Base-by-base conservation (phyloP, 148 eudicot genomes). In the Talinum fruticosum region DNA sequence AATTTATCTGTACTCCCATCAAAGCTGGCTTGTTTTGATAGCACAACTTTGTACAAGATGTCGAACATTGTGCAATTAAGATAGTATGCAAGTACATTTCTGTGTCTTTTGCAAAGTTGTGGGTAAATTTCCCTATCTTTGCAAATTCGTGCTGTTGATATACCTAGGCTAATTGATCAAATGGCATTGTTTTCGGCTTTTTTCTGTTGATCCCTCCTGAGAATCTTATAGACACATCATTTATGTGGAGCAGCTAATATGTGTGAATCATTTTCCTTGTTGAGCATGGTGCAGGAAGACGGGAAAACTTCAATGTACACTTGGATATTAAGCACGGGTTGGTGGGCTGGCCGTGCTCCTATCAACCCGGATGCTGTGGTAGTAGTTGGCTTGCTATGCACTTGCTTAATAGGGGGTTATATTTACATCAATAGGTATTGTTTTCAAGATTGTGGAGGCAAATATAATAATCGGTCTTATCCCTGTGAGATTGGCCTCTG, bases 281-380 rank as follows among this genome's bases (percentile, higher is more conserved):
- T 18, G 23, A 36, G 57, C 59, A 12, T 69, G 69, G 33, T 77
- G 71, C 87, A 93, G 98, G 96, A 94, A 85, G 88, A 94, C 75
- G 98, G 98, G 65, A 89, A 90, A 64, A 86, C 98, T 30, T 69
- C 96, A 21, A 86, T 81, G 82, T 94, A 89, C 81, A 90, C 82
- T 23, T 94, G 98, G 98, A 82, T 94, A 80, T 54, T 94, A 75
- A 94, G 97, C 84, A 94, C 98, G 1, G 98, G 98, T 73, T 94
- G 98, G 98, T 94, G 98, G 98, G 76, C 57, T 59, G 64, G 79
- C 45, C 92, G 87, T 30, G 98, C 98, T 24, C 91, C 97, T 59
- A 76, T 92, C 69, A 88, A 87, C 85, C 90, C 92, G 16, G 98
- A 94, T 66, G 96, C 93, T 14, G 97, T 94, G 34, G 23, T 87